Base-by-base conservation (phyloP, 257 asterid genomes). In the Solanum rostratum region DNA sequence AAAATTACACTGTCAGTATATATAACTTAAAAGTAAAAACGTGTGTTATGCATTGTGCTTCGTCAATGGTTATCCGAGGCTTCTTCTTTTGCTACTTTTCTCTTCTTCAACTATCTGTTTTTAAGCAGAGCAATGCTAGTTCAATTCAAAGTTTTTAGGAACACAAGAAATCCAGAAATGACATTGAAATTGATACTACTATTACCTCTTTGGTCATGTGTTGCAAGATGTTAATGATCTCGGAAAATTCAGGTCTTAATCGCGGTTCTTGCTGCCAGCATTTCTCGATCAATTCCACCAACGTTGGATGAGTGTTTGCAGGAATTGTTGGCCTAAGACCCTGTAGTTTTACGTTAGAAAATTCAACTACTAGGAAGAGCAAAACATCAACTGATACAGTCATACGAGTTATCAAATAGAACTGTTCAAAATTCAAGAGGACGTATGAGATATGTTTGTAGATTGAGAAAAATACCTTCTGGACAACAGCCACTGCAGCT, bases 401-500 rank as follows among this genome's bases (percentile, higher is more conserved):
- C 39, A 33, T 33, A 33, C 30, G 55, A n/a, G 55, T 20, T 15
- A 70, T 12, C 66, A 83, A 79, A 24, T 4, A 9, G 24, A 71
- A 68, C 39, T 5, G 11, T 65, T 30, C 73, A 81, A 39, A 52
- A 66, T 74, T 46, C 60, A 14, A 74, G 81, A 74, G 60, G 10
- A 2, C 0, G 7, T 4, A 59, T n/a, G 15, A 73, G 81, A 45
- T 43, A 62, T 82, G 66, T 16, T 24, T 73, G 65, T 15, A 10
- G 45, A 84, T 55, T n/a, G 45, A 63, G 63, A 83, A 33, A 27
- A 33, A 27, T 90, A 93, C 98, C 96, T 94, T 88, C 84, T 94
- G 98, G 70, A 93, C 94, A 9, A 95, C 98, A 6, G 98, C 97
- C 2, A 95, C 91, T 33, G 98, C 98, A 55, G 98, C 98, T 89